Evolutionary conservation across 371 early-diverging fungal genomes (phyloP).

Genomic region (Mucor indicus): DNA sequence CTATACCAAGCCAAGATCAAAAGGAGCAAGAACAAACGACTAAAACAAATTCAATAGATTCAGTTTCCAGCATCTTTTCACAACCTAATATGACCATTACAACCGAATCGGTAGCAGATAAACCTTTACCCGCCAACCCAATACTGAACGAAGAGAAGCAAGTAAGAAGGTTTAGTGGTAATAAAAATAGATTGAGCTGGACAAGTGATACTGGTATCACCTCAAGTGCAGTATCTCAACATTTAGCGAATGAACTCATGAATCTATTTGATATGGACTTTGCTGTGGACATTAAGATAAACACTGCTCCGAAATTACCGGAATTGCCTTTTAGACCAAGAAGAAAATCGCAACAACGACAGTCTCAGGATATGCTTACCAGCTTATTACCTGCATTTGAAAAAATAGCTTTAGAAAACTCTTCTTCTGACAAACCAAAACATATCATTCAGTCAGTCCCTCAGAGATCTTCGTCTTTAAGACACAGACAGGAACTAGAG

Average conservation of each 20-base stretch:
- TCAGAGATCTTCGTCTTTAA: slow-evolving; percentile 26
- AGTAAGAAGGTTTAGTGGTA: slow-evolving; percentile 16
- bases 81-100: slow-evolving; percentile 21
- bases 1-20: neutral
- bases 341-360: slow-evolving; percentile 9
- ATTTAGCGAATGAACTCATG: slow-evolving; percentile 47
- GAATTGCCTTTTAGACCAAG: slow-evolving; percentile 27
- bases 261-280: slow-evolving; percentile 55
- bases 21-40: neutral
- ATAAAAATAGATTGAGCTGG: slow-evolving; percentile 38
- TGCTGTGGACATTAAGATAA: slow-evolving; percentile 38
- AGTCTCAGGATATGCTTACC: slow-evolving; percentile 20
- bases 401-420: slow-evolving; percentile 22
- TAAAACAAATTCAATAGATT: slow-evolving; percentile 6
- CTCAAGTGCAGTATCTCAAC: slow-evolving; percentile 28
- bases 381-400: slow-evolving; percentile 23
- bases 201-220: slow-evolving; percentile 39
- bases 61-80: slow-evolving; percentile 10
- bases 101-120: slow-evolving; percentile 18
- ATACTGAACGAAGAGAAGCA: slow-evolving; percentile 9
- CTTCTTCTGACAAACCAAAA: slow-evolving; percentile 6
- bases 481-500: slow-evolving; percentile 9
- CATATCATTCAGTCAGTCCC: slow-evolving; percentile 24
- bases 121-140: slow-evolving; percentile 24
- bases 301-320: slow-evolving; percentile 40